Evolutionary conservation across 2,329 filamentous ascomycete genomes (phyloP), one percentile per base, ranked within the genome.

Genomic region (Ophiostoma triangulosporum): DNA sequence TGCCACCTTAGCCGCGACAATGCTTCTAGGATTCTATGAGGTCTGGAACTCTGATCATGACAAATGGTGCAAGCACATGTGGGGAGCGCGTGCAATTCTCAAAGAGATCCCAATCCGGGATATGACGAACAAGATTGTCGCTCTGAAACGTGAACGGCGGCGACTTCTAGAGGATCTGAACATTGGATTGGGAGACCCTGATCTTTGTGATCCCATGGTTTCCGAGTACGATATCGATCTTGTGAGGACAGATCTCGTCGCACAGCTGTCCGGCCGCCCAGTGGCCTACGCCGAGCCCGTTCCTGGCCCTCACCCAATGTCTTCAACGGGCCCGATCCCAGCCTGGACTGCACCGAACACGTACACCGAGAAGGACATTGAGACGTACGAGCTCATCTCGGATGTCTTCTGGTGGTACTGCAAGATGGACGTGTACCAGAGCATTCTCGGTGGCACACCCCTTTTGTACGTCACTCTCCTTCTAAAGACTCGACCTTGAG

Each of bases 331-430:
- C 33, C 11, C 32, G 27, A 17, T 29, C 48, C 3, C 35, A 26
- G 11, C 53, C 5, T 60, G 55, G 54, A 55, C 54, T 0, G 53
- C 59, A 3, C 63, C 64, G 36, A 57, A 61, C 22, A 59, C 62
- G n/a, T 62, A 61, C 20, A 63, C 76, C 1, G 70, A 76, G 33
- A 74, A 70, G 57, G 90, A 97, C 57, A 75, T 95, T 48, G 83
- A 88, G 57, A 82, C 78, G 38, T 95, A 86, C 62, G 86, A 93
- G 62, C 83, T 86, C 15, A 74, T 93, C 36, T 81, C 86, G 58
- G 93, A 97, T 67, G 69, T 97, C 5, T 94, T 86, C 64, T 98
- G 91, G 90, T 96, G 89, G 86, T 96, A 90, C 65, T 84, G 80
- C 61, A 95, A 95, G 67, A 93, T 96, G 73, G 93, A 97, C 65